Percentiles rank a stretch among this genome's conserved stretches.
phyloP scores from a whole-genome alignment of 129 eudicot genomes.

The Heracleum sosnowskyi region DNA sequence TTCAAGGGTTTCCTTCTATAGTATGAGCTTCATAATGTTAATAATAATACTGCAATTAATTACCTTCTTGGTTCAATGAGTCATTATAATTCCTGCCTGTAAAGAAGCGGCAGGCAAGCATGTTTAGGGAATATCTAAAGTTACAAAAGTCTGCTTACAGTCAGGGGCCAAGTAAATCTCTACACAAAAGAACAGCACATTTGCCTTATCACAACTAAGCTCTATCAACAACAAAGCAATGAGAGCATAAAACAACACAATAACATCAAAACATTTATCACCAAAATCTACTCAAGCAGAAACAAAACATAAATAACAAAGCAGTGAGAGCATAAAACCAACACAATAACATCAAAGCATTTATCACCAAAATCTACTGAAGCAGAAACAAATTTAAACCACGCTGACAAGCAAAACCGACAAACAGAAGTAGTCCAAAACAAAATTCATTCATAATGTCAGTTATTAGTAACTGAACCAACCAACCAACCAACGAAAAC shows the following conservation, averaged over 20 bases:
- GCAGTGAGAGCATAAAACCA: neutral
- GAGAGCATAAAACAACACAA: neutral
- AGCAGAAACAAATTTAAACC: neutral
- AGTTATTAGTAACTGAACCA: neutral
- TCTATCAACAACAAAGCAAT: neutral
- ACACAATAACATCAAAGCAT: neutral
- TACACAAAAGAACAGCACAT: neutral
- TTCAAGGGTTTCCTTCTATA: neutral
- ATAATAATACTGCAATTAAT: neutral
- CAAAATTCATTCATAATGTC: constrained; percentile 1
- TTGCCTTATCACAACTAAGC: neutral
- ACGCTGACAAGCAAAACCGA: neutral
- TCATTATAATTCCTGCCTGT: neutral
- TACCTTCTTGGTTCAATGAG: neutral
- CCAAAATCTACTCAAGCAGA: neutral
- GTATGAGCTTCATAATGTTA: neutral
- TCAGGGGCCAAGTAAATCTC: neutral
- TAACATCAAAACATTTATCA: neutral
- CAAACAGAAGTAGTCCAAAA: neutral
- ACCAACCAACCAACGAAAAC: neutral
- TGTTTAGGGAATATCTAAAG: neutral
- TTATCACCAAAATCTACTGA: neutral
- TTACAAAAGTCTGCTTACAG: neutral
- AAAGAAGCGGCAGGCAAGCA: neutral
- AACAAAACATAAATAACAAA: no score